Base-by-base conservation (phyloP, 768 basidiomycete genomes). In the Leucocoprinus sp. region DNA sequence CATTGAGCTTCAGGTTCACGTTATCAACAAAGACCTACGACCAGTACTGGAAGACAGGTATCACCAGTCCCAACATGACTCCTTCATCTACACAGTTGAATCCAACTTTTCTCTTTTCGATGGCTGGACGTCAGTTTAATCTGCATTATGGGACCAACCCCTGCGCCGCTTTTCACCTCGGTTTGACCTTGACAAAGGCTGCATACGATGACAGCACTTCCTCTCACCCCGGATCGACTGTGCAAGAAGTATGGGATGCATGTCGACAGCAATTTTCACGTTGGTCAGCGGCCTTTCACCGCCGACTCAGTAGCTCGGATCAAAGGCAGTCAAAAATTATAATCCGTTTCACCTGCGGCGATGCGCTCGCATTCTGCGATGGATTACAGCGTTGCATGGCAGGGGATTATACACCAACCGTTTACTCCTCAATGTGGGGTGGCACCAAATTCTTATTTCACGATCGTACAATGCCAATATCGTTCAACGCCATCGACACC, bases 401-500 rank as follows among this genome's bases (percentile, higher is more conserved):
- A 2, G 52, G 56, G 3, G 34, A 49, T 9, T 52, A 54, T 3
- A 50, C 60, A 7, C 54, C 63, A 2, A 59, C 60, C 3, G 47
- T 65, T 6, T 68, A 67, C 38, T 49, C 59, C 23, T 53, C 57
- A 1, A 56, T 57, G 3, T 74, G 69, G 70, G 65, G 64, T 8
- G 55, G 56, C 0, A 38, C 56, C 0, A 52, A 55, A 26, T 60
- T 72, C 24, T 34, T 47, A 18, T 57, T 75, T 6, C 54, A 63
- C 34, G 57, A 51, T 8, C 64, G 67, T 40, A 70, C 72, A 50
- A 41, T 43, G 5, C 23, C 31, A 1, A 26, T 56, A 7, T 37
- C 45, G 1, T 77, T 75, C 52, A 60, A 69, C 47, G 61, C 71
- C 43, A 69, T 77, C 27, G 72, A 77, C 26, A 69, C 74, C 0